Percentiles rank a stretch among this genome's conserved stretches.
These are phyloP conservation scores for Termitomyces sp. DNA, from an alignment of 768 basidiomycete species.

Conservation along the genomic window DNA sequence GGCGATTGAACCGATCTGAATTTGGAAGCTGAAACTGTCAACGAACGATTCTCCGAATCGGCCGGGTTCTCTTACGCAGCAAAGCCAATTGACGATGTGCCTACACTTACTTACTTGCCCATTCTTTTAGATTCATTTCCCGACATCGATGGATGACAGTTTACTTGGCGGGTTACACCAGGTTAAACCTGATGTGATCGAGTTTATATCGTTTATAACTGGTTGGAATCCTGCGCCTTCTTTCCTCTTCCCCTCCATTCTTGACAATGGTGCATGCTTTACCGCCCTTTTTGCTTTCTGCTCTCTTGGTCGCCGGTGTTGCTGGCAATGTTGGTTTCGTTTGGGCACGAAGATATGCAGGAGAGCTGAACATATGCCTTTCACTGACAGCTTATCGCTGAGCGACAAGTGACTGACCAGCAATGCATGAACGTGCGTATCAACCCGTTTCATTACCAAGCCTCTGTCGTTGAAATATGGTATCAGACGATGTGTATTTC, in stretches of 20 bases:
- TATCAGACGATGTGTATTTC: conserved; percentile 46
- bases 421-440: conserved; percentile 22
- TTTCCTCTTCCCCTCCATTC: not conserved
- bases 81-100: not conserved
- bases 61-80: not conserved
- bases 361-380: not conserved
- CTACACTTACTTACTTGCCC: not conserved
- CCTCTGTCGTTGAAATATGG: conserved; percentile 5
- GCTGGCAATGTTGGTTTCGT: conserved; percentile 12
- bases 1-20: not conserved
- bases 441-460: not conserved
- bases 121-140: not conserved
- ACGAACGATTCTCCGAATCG: not conserved
- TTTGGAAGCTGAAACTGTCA: not conserved
- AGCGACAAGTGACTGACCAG: conserved; percentile 14
- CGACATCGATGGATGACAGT: conserved; percentile 7
- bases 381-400: conserved; percentile 11
- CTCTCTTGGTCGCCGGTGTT: conserved; percentile 1
- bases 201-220: conserved; percentile 1
- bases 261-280: conserved; percentile 5
- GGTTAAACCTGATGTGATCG: conserved; percentile 10
- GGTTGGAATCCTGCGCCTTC: not conserved
- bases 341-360: not conserved
- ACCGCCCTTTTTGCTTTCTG: conserved; percentile 1
- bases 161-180: conserved; percentile 1